Evolutionary conservation across 2,329 filamentous ascomycete genomes (phyloP), one percentile per base, ranked within the genome.

Genomic region (Monilinia fructigena): DNA sequence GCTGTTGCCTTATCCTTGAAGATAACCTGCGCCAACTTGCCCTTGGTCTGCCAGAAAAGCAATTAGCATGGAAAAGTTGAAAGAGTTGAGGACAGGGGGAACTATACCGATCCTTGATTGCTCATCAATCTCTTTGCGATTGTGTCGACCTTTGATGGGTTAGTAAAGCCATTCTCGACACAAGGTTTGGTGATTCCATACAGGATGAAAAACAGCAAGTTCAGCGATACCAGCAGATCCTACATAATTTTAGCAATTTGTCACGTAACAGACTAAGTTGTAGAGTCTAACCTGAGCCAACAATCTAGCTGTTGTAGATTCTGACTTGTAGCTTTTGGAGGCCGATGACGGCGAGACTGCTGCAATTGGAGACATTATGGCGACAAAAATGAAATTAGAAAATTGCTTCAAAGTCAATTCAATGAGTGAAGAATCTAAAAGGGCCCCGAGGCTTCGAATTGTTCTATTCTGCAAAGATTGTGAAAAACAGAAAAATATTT

Each of bases 91-190:
- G 12, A 23, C 16, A 12, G 18, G 45, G 16, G 38, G 20, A 18
- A 28, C n/a, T 50, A 3, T 70, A 91, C 86, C 81, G 83, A 91
- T 77, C 87, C 87, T 79, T 96, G 90, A 81, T 99, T 97, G 87
- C 93, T 97, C 95, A 99, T 99, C 80, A 99, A 87, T 73, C 95
- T 92, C 85, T 99, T 99, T 70, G 95, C 94, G 75, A 96, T 97
- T 61, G 95, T 99, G 81, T 99, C 95, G 78, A 99, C 92, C 91
- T 94, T 75, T 66, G 73, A 76, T 74, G 73, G 69, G 68, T 78
- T 71, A 72, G 72, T 68, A 67, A 58, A 35, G 23, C 55, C 53
- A 66, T 69, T 69, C 67, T 70, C 54, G 45, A 55, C 4, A 28
- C 14, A 55, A 26, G 26, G 40, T 40, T 62, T 47, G 35, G 47